Percentiles rank a stretch among this genome's conserved stretches.
Conservation (phyloP, 2,329 filamentous ascomycete genomes). For the Paecilomyces sp. region DNA sequence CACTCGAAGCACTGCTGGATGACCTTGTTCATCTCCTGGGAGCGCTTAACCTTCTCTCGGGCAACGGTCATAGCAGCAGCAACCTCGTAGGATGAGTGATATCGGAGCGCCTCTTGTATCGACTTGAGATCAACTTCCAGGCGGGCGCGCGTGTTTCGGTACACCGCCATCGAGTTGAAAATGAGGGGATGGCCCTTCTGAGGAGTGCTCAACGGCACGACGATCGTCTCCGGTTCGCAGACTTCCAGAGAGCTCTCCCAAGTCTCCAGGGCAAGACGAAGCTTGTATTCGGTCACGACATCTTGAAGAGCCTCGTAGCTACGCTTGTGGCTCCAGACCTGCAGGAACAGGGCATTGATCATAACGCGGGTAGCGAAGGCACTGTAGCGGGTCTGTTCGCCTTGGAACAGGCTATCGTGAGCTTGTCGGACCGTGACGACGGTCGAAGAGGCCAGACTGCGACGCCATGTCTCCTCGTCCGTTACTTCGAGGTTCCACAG, state of each 20-base stretch:
- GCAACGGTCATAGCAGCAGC: conserved; percentile 94
- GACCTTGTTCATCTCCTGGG: conserved; percentile 96
- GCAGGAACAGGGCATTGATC: conserved; percentile 97
- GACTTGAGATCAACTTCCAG: conserved; percentile 93
- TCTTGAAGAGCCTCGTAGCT: conserved; percentile 96
- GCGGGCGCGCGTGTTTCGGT: conserved; percentile 84
- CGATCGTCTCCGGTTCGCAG: conserved; percentile 83
- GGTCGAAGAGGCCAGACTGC: conserved; percentile 63
- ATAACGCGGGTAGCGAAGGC: conserved; percentile 95
- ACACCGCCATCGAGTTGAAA: conserved; percentile 97
- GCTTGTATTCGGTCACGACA: conserved; percentile 96
- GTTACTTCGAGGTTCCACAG: conserved; percentile 80
- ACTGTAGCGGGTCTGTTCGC: conserved; percentile 83
- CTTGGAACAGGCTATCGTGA: conserved; percentile 92
- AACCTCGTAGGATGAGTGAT: conserved; percentile 95
- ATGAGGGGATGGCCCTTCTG: conserved; percentile 94
- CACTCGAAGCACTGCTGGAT: conserved; percentile 97
- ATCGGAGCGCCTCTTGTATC: conserved; percentile 91
- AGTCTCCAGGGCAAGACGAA: conserved; percentile 90
- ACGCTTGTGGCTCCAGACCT: conserved; percentile 98
- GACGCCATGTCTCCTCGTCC: conserved; percentile 78
- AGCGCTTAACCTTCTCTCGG: conserved; percentile 88
- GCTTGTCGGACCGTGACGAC: conserved; percentile 86
- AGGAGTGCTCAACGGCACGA: conserved; percentile 84
- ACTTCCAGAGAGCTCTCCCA: conserved; percentile 95